Evolutionary conservation across 352 stramenopile species (phyloP).

Genomic region (Globisporangium lucens): DNA sequence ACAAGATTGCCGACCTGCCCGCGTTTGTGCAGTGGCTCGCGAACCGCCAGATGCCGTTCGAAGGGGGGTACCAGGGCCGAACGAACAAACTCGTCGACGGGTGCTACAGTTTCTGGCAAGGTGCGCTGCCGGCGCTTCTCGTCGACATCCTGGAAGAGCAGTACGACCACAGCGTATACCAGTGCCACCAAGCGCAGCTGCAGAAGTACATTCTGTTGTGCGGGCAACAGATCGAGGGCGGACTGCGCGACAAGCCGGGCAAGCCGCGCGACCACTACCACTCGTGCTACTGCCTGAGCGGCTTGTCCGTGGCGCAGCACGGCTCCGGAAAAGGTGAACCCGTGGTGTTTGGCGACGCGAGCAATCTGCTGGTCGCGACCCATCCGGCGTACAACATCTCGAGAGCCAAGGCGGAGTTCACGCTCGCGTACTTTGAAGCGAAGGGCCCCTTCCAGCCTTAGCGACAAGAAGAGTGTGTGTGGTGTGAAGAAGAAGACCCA

Average conservation of each 20-base stretch:
- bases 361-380: constrained; percentile 79
- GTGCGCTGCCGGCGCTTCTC: constrained; percentile 85
- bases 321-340: constrained; percentile 37
- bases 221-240: constrained; percentile 92
- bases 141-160: constrained; percentile 36
- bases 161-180: constrained; percentile 44
- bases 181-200: constrained; percentile 71
- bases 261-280: constrained; percentile 98
- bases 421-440: constrained; percentile 64
- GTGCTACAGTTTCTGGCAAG: constrained; percentile 99
- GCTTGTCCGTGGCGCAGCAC: constrained; percentile 93
- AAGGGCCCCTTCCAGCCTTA: constrained; percentile 54
- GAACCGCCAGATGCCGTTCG: constrained; percentile 92
- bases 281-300: constrained; percentile 98
- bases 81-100: constrained; percentile 99
- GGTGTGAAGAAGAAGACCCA: neutral
- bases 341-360: constrained; percentile 47
- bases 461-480: constrained; percentile 8
- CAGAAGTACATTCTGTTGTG: constrained; percentile 95
- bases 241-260: constrained; percentile 92
- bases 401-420: constrained; percentile 72
- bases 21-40: constrained; percentile 88
- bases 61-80: constrained; percentile 91
- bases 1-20: constrained; percentile 49
- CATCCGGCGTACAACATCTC: constrained; percentile 94